A percentile compares a stretch with the other conserved stretches of the same genome.
Conservation (phyloP, 352 stramenopile species). For the Globisporangium camurandrum region DNA sequence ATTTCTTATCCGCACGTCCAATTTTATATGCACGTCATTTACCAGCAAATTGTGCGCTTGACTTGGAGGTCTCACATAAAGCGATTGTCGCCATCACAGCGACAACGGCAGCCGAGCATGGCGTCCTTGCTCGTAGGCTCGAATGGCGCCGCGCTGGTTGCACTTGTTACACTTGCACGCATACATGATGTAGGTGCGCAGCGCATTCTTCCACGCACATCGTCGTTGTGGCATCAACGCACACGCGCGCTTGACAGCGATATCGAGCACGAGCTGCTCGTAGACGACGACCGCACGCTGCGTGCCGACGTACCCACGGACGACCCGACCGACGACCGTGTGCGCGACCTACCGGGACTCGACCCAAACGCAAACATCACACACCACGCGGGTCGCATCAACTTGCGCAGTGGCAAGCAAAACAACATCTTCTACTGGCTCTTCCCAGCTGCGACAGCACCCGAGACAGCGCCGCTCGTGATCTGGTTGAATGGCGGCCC, state of each 20-base stretch:
- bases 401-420: constrained; percentile 31
- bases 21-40: no score
- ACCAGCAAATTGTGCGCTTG: no score
- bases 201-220: neutral
- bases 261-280: no score
- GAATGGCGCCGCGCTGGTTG: neutral
- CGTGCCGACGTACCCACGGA: no score
- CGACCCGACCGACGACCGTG: constrained; percentile 21
- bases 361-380: constrained; percentile 37
- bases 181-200: no score
- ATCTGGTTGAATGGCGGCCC: constrained; percentile 83
- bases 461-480: constrained; percentile 48
- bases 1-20: no score
- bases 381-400: constrained; percentile 60
- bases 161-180: neutral
- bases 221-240: neutral
- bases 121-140: no score
- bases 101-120: no score
- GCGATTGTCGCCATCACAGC: no score
- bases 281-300: constrained; percentile 5
- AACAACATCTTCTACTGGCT: constrained; percentile 82
- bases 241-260: neutral
- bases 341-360: constrained; percentile 45
- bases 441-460: constrained; percentile 37
- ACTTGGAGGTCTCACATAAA: no score